Conservation (phyloP, 164 flowering plant genomes). For the Macadamia tetraphylla region DNA sequence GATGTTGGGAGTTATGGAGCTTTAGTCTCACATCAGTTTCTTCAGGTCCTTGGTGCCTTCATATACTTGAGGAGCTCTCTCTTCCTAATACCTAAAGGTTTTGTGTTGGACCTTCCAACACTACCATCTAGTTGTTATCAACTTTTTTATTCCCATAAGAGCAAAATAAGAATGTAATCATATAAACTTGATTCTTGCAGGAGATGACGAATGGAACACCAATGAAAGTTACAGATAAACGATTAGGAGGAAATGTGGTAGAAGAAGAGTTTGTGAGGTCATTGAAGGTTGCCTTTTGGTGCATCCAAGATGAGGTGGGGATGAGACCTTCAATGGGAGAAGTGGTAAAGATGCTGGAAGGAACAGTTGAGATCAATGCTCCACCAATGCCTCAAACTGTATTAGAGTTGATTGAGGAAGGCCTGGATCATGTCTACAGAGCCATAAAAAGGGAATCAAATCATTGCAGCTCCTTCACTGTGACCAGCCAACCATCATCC, state of each 20-base stretch:
- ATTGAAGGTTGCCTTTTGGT: slow-evolving; percentile 78
- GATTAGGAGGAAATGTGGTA: slow-evolving; percentile 45
- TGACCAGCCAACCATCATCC: slow-evolving; percentile 46
- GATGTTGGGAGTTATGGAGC: no score
- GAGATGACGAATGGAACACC: slow-evolving; percentile 61
- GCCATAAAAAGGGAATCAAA: slow-evolving; percentile 70
- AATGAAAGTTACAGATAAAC: slow-evolving; percentile 45
- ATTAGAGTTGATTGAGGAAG: slow-evolving; percentile 69
- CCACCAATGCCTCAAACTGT: slow-evolving; percentile 93
- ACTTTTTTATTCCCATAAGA: no score
- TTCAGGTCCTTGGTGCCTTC: no score
- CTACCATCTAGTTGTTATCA: background rate
- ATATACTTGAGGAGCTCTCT: no score
- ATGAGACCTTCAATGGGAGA: slow-evolving; percentile 93
- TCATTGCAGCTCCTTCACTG: slow-evolving; percentile 40
- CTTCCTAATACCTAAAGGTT: no score
- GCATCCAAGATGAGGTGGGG: slow-evolving; percentile 81
- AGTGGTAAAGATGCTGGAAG: slow-evolving; percentile 89
- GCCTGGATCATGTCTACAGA: slow-evolving; percentile 71
- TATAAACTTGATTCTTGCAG: slow-evolving; percentile 24
- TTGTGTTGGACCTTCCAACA: no score
- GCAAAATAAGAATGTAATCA: background rate
- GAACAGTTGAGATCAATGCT: slow-evolving; percentile 46
- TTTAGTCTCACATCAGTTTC: no score
- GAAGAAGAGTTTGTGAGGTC: slow-evolving; percentile 67